Base-by-base conservation (phyloP, 257 asterid species). In the Vinca minor region DNA sequence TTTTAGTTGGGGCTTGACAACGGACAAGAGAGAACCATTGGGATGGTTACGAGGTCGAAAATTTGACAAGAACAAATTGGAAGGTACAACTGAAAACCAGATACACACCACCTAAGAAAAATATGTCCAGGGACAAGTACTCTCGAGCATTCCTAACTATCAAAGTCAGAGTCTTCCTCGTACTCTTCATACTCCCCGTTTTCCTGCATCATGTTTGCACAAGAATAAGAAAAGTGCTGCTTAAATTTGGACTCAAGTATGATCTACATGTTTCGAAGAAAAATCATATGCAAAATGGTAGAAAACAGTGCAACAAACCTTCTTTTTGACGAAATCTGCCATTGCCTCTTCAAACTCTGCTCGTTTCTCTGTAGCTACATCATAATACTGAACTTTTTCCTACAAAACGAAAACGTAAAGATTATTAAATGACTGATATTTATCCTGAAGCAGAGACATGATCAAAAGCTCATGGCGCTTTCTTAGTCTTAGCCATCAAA, bases 341-440 rank as follows among this genome's bases (percentile, higher is more conserved):
- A 80, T 88, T 64, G 98, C 96, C 45, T 50, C 65, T 31, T 91
- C 95, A 68, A 91, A 91, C 76, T 88, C 98, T 34, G 90, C 87
- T 70, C 98, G 88, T 72, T 88, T 91, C 78, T 83, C 85, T 17
- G 98, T 88, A 74, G 98, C 98, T 62, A 85, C 76, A 70, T 91
- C 98, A 62, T 86, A 91, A 77, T 91, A 91, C 4, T 87, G 74
- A 59, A 91, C 96, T 74, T 91, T 88, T 73, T 86, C 96, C 98
- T 91, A 62, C 67, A 5, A 75, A 28, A 47, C n/a, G n/a, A 66
- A 34, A 34, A 7, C 7, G 64, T 42, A 84, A 63, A 25, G 32
- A 14, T 45, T 13, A 25, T 5, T 48, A 46, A 41, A 70, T 17
- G 25, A 63, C 55, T 36, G 58, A 46, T 8, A 68, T 23, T 63